Percentiles rank a stretch among this genome's conserved stretches.
These are phyloP conservation scores for Plenodomus lindquistii DNA, from an alignment of 2,329 filamentous ascomycete species.

Conservation along the genomic window DNA sequence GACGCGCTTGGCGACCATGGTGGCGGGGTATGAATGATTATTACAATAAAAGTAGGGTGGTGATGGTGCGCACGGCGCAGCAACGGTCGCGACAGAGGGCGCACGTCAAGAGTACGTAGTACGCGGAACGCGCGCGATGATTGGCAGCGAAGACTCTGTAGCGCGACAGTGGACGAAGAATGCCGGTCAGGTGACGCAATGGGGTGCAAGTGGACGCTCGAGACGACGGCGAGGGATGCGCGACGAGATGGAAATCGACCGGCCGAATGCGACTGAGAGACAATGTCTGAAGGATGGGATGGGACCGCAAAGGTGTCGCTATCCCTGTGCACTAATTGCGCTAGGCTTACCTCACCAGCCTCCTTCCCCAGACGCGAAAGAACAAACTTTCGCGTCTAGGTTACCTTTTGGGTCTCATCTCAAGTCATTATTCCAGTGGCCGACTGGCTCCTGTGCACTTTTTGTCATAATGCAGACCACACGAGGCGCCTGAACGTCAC, in stretches of 20 bases:
- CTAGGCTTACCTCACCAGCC: constrained; percentile 8
- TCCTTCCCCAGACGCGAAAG: constrained; percentile 12
- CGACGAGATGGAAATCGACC: constrained; percentile 15
- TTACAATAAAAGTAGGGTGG: constrained; percentile 16
- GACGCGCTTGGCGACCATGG: constrained; percentile 47
- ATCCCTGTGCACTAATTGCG: constrained; percentile 18
- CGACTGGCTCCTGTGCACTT: constrained; percentile 11
- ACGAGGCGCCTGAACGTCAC: no score
- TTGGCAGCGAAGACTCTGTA: constrained; percentile 8
- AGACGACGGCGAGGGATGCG: background rate
- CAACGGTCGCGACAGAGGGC: constrained; percentile 14
- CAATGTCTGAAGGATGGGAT: constrained; percentile 4
- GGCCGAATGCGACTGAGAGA: constrained; percentile 12
- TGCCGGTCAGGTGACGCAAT: constrained; percentile 9
- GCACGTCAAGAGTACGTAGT: constrained; percentile 13
- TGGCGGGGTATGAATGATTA: constrained; percentile 16
- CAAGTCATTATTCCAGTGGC: constrained; percentile 3
- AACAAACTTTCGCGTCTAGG: constrained; percentile 4
- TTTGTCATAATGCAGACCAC: no score
- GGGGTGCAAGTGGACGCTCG: constrained; percentile 2
- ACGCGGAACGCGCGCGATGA: constrained; percentile 17
- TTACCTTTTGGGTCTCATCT: constrained; percentile 1
- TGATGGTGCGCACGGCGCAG: constrained; percentile 34
- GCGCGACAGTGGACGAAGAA: constrained; percentile 5
- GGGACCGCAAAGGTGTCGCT: constrained; percentile 11